These are phyloP conservation scores for Massarina eburnea DNA, from an alignment of 2,329 filamentous ascomycete genomes.

Conservation along the genomic window DNA sequence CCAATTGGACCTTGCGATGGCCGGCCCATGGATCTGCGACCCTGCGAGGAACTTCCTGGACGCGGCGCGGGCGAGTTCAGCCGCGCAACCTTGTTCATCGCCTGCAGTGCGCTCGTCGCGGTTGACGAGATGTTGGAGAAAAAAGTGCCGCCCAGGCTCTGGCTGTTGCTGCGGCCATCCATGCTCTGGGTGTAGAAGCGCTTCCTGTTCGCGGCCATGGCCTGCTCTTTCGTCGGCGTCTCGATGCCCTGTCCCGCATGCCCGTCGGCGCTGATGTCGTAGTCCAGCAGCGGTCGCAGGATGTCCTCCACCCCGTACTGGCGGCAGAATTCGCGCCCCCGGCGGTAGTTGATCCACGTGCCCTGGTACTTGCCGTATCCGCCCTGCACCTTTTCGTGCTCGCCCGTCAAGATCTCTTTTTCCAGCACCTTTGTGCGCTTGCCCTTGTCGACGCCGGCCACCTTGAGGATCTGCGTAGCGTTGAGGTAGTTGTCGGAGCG, in stretches of 20 bases:
- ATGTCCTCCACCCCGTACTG: slow-evolving; percentile 75
- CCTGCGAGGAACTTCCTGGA: slow-evolving; percentile 61
- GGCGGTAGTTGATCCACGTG: slow-evolving; percentile 95
- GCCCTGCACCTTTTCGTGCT: slow-evolving; percentile 97
- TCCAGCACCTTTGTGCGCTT: slow-evolving; percentile 97
- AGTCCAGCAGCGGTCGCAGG: slow-evolving; percentile 72
- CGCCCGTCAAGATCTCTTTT: slow-evolving; percentile 93
- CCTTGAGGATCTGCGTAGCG: slow-evolving; percentile 96
- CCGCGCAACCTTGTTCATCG: slow-evolving; percentile 88
- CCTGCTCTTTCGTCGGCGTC: slow-evolving; percentile 97
- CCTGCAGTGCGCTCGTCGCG: slow-evolving; percentile 88
- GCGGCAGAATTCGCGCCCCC: slow-evolving; percentile 88
- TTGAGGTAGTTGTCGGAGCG: slow-evolving; percentile 96
- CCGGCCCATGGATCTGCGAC: slow-evolving; percentile 69
- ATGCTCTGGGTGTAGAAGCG: slow-evolving; percentile 79
- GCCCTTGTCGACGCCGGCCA: slow-evolving; percentile 95
- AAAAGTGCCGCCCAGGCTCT: slow-evolving; percentile 75
- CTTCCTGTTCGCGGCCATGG: slow-evolving; percentile 90
- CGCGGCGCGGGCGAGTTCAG: slow-evolving; percentile 84
- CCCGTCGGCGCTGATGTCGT: slow-evolving; percentile 78
- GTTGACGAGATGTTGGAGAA: slow-evolving; percentile 97
- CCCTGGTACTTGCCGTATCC: slow-evolving; percentile 99
- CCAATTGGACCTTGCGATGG: slow-evolving; percentile 67
- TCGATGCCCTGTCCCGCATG: slow-evolving; percentile 74
- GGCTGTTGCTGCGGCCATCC: slow-evolving; percentile 67